These are phyloP conservation scores for Trichoderma breve DNA, from an alignment of 2,329 filamentous ascomycete species.

Conservation along the genomic window DNA sequence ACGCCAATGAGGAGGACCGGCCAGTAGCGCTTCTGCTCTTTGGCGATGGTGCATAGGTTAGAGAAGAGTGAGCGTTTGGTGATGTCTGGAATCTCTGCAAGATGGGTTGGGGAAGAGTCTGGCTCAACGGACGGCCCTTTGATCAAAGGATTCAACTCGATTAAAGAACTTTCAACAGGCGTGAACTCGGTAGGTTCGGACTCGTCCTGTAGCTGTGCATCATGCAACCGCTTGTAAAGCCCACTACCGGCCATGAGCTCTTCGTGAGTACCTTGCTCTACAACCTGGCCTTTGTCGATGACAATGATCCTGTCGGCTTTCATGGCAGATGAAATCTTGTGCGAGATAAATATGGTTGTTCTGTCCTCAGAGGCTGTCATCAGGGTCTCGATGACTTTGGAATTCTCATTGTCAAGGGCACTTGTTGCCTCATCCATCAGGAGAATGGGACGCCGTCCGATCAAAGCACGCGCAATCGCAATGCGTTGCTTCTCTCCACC, in stretches of 20 bases:
- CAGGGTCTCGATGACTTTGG: not conserved
- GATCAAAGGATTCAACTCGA: not conserved
- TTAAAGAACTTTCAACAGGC: not conserved
- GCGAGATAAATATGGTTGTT: not conserved
- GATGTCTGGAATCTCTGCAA: not conserved
- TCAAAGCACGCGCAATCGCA: not conserved
- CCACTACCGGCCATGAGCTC: not conserved
- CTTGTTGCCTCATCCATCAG: not conserved
- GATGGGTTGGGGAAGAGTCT: not conserved
- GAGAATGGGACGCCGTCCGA: not conserved
- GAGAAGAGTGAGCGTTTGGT: not conserved
- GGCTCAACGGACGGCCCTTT: not conserved
- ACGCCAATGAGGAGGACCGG: not conserved
- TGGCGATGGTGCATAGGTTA: not conserved
- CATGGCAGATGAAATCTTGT: not conserved
- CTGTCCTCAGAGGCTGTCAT: not conserved
- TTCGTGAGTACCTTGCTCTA: not conserved
- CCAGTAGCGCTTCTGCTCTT: not conserved
- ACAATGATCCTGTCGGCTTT: not conserved
- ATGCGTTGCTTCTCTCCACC: slow-evolving; percentile 55
- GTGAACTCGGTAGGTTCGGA: not conserved
- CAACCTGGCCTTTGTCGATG: not conserved
- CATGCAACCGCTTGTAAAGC: not conserved
- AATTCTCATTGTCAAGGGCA: not conserved
- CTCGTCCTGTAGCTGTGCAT: not conserved